phyloP scores from a whole-genome alignment of 2,329 filamentous ascomycete genomes.

The Ilyonectria robusta region DNA sequence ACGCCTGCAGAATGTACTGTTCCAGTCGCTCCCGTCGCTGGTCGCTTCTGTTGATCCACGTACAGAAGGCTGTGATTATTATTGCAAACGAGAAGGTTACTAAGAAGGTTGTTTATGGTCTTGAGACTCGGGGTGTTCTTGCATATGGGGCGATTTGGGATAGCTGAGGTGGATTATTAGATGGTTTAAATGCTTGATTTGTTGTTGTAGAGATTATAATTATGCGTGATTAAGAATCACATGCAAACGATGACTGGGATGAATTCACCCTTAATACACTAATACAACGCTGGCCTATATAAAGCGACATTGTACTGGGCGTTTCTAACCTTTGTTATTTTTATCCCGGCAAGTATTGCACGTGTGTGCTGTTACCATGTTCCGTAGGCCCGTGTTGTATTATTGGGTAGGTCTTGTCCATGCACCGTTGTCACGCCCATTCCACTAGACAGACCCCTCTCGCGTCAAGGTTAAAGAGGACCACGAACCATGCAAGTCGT shows the following conservation, averaged over 20 bases:
- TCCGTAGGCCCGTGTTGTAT: no score
- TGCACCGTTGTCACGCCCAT: no score
- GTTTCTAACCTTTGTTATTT: neutral
- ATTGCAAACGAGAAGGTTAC: slow-evolving; percentile 80
- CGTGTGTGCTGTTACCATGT: no score
- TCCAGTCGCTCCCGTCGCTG: neutral
- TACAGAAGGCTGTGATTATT: slow-evolving; percentile 75
- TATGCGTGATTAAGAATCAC: neutral
- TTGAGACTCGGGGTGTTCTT: no score
- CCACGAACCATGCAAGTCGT: no score
- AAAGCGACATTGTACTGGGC: neutral
- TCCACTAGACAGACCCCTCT: no score
- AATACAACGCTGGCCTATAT: neutral
- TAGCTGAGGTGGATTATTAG: slow-evolving; percentile 46
- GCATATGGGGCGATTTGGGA: slow-evolving; percentile 71
- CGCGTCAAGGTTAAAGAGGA: no score
- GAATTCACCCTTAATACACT: neutral
- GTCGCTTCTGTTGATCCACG: neutral
- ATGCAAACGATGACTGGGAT: neutral
- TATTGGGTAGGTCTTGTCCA: no score
- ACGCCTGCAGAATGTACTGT: neutral
- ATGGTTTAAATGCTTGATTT: neutral
- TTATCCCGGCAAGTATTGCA: no score
- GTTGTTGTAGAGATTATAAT: neutral
- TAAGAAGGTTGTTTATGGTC: slow-evolving; percentile 43